A percentile compares a stretch with the other conserved stretches of the same genome.
phyloP scores from a whole-genome alignment of 1,284 basidiomycete genomes.

The Boletus smithii region DNA sequence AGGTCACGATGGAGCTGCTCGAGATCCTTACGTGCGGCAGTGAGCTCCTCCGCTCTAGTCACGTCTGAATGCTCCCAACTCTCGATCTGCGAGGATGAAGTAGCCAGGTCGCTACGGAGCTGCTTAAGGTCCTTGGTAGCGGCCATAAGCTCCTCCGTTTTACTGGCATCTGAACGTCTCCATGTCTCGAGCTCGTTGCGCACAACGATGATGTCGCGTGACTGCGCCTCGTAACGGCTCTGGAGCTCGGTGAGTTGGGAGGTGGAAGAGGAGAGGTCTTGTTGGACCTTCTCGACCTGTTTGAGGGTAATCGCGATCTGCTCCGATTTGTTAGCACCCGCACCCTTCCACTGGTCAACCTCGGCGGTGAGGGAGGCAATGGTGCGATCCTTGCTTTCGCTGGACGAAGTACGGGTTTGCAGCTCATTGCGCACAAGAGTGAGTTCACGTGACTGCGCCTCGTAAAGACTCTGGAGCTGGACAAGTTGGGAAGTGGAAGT shows the following conservation, averaged over 20 bases:
- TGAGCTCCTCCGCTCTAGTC: neutral
- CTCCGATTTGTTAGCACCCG: too few species aligned
- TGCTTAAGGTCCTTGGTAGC: neutral
- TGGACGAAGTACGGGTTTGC: too few species aligned
- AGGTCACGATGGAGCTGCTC: conserved; percentile 5
- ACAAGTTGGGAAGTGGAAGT: conserved; percentile 1
- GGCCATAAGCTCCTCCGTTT: conserved; percentile 2
- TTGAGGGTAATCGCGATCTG: too few species aligned
- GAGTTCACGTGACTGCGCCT: conserved; percentile 4
- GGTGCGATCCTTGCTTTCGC: too few species aligned
- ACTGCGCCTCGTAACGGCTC: too few species aligned
- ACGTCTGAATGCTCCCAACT: too few species aligned
- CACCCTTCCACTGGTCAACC: conserved; percentile 1
- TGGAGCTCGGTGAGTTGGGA: too few species aligned
- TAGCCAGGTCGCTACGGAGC: neutral
- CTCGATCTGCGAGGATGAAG: neutral
- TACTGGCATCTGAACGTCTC: neutral
- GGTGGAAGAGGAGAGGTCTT: too few species aligned
- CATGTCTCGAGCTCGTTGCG: conserved; percentile 1
- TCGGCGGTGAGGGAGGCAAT: neutral
- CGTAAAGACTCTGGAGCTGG: conserved; percentile 1
- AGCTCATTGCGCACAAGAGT: too few species aligned
- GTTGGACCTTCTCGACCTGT: too few species aligned
- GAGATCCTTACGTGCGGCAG: neutral
- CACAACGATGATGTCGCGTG: too few species aligned